Evolutionary conservation across 23 red algal genomes (phyloP).

Genomic region (Gracilariopsis chorda): DNA sequence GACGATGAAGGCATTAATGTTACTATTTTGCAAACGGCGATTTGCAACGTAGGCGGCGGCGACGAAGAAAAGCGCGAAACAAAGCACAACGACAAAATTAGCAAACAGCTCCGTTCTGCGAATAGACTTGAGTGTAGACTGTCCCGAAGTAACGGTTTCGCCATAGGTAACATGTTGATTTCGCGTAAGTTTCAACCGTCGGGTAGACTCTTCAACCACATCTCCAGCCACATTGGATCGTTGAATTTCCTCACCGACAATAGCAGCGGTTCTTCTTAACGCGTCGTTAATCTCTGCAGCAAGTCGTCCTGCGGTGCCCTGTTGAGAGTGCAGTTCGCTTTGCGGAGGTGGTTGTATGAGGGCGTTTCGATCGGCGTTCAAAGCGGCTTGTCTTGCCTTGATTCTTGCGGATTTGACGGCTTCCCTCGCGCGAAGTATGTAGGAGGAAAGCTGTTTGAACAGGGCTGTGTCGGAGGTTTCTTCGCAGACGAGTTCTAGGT

Average conservation of each 20-base stretch:
- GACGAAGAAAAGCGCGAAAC: constrained; percentile 56
- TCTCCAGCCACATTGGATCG: constrained; percentile 19
- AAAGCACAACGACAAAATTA: constrained; percentile 26
- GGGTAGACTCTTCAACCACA: constrained; percentile 41
- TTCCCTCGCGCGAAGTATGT: neutral
- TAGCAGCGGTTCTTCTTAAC: constrained; percentile 15
- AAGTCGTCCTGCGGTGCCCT: constrained; percentile 9
- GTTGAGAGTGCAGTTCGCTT: neutral
- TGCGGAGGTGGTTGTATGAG: neutral
- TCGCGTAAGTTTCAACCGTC: constrained; percentile 20
- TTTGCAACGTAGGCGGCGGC: constrained; percentile 34
- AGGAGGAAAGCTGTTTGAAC: neutral
- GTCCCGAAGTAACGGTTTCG: neutral
- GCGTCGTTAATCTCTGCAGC: constrained; percentile 51
- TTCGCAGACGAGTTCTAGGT: constrained; percentile 19
- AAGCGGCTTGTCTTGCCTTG: constrained; percentile 10
- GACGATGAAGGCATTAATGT: constrained; percentile 36
- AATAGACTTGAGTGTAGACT: constrained; percentile 9
- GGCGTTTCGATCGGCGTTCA: constrained; percentile 13
- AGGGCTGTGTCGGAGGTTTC: constrained; percentile 7
- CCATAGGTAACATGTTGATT: constrained; percentile 44
- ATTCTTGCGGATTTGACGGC: constrained; percentile 24
- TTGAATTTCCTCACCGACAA: constrained; percentile 43
- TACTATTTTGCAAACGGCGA: neutral
- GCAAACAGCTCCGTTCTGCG: constrained; percentile 23